Evolutionary conservation across 495 filamentous ascomycete genomes (phyloP).

Genomic region (Aspergillus mulundensis): DNA sequence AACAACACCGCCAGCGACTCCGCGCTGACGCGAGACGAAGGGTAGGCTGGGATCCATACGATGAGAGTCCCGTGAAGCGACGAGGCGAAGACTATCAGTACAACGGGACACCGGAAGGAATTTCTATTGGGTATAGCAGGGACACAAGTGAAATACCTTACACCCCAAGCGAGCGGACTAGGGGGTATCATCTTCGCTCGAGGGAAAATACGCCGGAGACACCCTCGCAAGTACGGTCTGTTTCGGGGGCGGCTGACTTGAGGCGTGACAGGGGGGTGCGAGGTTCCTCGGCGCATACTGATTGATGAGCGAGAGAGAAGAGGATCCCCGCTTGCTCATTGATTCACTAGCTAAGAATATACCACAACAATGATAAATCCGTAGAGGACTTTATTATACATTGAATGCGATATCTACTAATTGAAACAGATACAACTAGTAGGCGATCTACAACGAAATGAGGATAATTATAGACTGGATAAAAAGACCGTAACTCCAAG

Average conservation of each 20-base stretch:
- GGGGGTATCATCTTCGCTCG: conserved; percentile 34
- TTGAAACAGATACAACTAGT: not conserved
- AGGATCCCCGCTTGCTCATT: conserved; percentile 29
- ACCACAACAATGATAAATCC: conserved; percentile 13
- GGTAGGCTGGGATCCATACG: conserved; percentile 90
- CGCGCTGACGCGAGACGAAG: conserved; percentile 66
- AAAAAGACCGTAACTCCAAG: not conserved
- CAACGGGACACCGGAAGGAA: conserved; percentile 23
- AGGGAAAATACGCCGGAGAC: conserved; percentile 41
- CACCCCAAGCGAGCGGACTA: conserved; percentile 27
- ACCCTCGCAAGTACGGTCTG: conserved; percentile 20
- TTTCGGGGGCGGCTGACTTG: conserved; percentile 19
- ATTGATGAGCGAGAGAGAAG: conserved; percentile 18
- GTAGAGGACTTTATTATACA: not conserved
- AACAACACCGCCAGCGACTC: conserved; percentile 65
- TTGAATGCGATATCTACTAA: not conserved
- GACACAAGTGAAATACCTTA: conserved; percentile 26
- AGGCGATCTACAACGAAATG: not conserved
- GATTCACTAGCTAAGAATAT: conserved; percentile 5
- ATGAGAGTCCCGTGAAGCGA: conserved; percentile 64
- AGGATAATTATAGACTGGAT: not conserved
- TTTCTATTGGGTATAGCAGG: conserved; percentile 21
- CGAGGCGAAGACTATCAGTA: conserved; percentile 61
- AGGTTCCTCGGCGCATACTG: conserved; percentile 24
- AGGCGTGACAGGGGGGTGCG: conserved; percentile 23